Base-by-base conservation (phyloP, 2,329 filamentous ascomycete species). In the Beauveria bassiana region DNA sequence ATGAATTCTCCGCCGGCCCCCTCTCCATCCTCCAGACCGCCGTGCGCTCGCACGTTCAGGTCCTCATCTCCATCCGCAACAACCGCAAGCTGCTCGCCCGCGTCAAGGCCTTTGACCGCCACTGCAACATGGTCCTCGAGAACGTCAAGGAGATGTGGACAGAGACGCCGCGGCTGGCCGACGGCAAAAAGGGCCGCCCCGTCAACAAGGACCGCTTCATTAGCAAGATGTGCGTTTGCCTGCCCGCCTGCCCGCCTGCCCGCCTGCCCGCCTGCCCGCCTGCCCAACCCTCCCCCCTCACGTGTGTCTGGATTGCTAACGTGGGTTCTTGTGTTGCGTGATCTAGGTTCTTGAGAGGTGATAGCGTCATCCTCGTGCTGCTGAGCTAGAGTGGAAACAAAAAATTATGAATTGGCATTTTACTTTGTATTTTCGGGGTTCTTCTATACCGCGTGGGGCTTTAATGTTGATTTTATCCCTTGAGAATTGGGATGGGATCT, bases 141-240 rank as follows among this genome's bases (percentile, higher is more conserved):
- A 96, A 96, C 68, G 92, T 96, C 50, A 78, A 78, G 82, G 95
- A 99, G 79, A 98, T 99, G 93, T 99, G 95, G 95, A 97, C 93
- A 10, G 95, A 99, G 79, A 95, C 90, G 61, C 92, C 93, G 54
- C 81, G 86, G 64, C 82, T 90, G 71, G 86, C 89, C 24, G 88
- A 87, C 66, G 93, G 93, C 67, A 95, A 93, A 81, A 93, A 92
- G 78, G 93, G 93, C 61, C 82, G 89, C 70, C 87, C 89, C 50
- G 91, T 98, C 65, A 99, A 99, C 80, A 97, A 98, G 85, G 95
- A 99, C 77, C 83, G 95, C 47, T 97, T 97, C 77, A 95, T 98
- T 71, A 96, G 91, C 83, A 97, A 97, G 81, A 93, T 97, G 93
- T 93, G 74, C 68, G 86, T 83, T 31, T 55, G 20, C 9, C 22